Conservation (phyloP, 148 eudicot species). For the Simmondsia chinensis region DNA sequence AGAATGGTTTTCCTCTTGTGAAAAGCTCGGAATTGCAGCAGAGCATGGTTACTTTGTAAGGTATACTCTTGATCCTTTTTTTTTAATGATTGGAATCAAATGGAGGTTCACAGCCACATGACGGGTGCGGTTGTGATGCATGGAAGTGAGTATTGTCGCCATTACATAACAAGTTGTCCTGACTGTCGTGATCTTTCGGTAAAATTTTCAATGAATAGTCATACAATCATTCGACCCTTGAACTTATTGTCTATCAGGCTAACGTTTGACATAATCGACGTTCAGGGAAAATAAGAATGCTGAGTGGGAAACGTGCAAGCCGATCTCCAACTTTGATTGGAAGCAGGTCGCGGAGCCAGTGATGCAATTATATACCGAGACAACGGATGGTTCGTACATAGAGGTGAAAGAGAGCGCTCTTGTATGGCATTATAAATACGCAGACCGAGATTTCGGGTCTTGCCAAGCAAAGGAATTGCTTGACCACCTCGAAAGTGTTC, state of each 20-base stretch:
- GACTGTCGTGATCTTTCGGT: too few relatives aligned
- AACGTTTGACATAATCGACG: too few relatives aligned
- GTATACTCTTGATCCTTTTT: constrained; percentile 17
- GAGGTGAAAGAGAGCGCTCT: constrained; percentile 64
- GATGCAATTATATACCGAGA: constrained; percentile 58
- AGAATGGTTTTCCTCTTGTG: constrained; percentile 74
- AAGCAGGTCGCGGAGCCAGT: constrained; percentile 70
- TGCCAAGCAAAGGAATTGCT: constrained; percentile 70
- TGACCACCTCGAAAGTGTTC: constrained; percentile 74
- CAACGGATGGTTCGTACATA: constrained; percentile 71
- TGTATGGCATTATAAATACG: constrained; percentile 59
- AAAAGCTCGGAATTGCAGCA: constrained; percentile 67
- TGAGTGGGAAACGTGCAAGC: constrained; percentile 58
- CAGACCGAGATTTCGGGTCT: constrained; percentile 69
- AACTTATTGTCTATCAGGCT: too few relatives aligned
- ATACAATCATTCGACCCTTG: too few relatives aligned
- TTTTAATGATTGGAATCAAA: too few relatives aligned
- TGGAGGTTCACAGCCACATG: too few relatives aligned
- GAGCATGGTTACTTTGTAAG: constrained; percentile 88
- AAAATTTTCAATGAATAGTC: too few relatives aligned
- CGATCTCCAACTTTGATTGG: constrained; percentile 55
- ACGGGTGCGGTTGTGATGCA: too few relatives aligned
- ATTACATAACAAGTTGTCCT: too few relatives aligned
- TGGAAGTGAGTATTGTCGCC: too few relatives aligned
- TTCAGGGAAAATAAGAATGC: constrained; percentile 34